phyloP scores from a whole-genome alignment of 164 flowering plant species.

The Aristolochia fimbriata region DNA sequence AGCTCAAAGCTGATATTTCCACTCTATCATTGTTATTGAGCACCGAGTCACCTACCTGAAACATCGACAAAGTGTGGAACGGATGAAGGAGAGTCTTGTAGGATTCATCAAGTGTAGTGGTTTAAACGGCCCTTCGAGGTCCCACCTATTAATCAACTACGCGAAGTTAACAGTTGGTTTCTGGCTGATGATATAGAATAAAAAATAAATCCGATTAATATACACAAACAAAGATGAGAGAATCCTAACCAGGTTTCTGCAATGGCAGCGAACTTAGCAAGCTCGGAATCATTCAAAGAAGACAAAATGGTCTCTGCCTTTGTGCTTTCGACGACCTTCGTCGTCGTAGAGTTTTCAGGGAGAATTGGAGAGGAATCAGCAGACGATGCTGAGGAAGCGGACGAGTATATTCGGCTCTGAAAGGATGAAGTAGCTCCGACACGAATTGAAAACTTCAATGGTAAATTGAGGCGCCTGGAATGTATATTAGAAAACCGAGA shows the following conservation, averaged over 20 bases:
- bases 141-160: conserved; percentile 62
- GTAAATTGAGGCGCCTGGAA: too few relatives aligned
- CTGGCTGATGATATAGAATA: background rate
- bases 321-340: background rate
- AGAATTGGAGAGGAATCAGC: background rate
- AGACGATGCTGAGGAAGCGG: background rate
- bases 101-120: conserved; percentile 91
- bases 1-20: background rate
- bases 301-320: conserved; percentile 12
- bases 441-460: too few relatives aligned
- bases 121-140: conserved; percentile 88
- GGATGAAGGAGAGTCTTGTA: conserved; percentile 76
- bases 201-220: background rate
- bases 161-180: background rate
- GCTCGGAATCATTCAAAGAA: conserved; percentile 60
- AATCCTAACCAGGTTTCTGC: conserved; percentile 65
- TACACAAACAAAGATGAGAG: background rate
- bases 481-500: too few relatives aligned
- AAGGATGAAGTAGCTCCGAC: too few relatives aligned
- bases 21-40: background rate
- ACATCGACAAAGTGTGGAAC: conserved; percentile 87
- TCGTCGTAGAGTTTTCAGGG: background rate
- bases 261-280: conserved; percentile 76
- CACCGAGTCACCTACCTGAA: conserved; percentile 37
- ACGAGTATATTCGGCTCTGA: too few relatives aligned